Base-by-base conservation (phyloP, 1,139 yeast genomes). In the Hansenula lynferdii region DNA sequence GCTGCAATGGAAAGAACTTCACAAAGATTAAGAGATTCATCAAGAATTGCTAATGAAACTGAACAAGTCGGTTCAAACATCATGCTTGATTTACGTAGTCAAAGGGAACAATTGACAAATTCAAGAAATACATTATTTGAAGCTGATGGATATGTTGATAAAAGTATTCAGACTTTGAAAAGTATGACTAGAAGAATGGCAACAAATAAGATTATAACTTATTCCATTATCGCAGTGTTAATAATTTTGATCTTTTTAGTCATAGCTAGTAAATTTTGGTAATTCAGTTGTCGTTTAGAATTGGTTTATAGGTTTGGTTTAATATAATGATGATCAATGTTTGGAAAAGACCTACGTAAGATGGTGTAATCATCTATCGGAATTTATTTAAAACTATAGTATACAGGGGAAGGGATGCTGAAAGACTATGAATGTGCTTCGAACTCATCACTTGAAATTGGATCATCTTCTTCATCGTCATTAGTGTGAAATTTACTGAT, bases 161-260 rank as follows among this genome's bases (percentile, higher is more conserved):
- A 84, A 57, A 82, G 95, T 39, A 76, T 94, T 43, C 77, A 85
- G 43, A 94, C 98, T 1, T 68, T 94, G 54, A 81, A 87, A 54
- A 75, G 87, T 18, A 94, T 94, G 98, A 84, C 96, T 23, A 74
- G 97, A 61, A 69, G 98, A 54, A 73, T 92, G 70, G 90, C 95
- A n/a, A 95, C 97, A 5, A 94, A 94, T 63, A 84, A 89, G 61
- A 73, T 90, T 51, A 86, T 94, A 45, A 89, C 96, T 42, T 87
- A 89, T 54, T 96, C 95, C n/a, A 92, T 94, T 42, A 92, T 94
- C 43, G 96, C 85, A 3, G 90, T 92, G 14, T 73, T 94, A 54
- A 79, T 92, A 7, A 58, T 92, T 41, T 72, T 94, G 53, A 94
- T 94, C 41, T 68, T 92, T 47, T 70, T 94, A 49, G 97, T 90